Evolutionary conservation across 2,329 filamentous ascomycete species (phyloP).

Genomic region (Clarireedia homoeocarpa): DNA sequence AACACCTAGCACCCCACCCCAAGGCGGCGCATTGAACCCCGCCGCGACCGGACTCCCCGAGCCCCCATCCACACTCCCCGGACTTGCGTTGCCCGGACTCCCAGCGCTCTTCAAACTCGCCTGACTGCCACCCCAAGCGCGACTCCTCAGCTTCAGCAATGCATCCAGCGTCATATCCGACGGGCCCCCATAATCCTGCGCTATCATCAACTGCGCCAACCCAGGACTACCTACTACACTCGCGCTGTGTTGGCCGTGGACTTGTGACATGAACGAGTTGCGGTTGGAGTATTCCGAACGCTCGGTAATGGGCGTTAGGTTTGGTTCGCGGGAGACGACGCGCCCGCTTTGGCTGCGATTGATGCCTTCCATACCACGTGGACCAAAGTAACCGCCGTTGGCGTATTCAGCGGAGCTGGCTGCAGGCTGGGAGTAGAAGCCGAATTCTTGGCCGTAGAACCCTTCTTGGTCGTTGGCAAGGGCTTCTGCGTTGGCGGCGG

Average conservation of each 20-base stretch:
- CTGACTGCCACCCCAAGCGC: constrained; percentile 76
- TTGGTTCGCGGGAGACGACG: constrained; percentile 73
- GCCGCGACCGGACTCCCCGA: constrained; percentile 19
- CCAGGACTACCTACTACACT: constrained; percentile 57
- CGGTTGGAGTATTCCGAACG: constrained; percentile 92
- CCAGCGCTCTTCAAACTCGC: constrained; percentile 53
- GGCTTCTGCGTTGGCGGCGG: constrained; percentile 88
- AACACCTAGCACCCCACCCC: constrained; percentile 3
- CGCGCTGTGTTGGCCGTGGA: constrained; percentile 24
- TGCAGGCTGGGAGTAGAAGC: constrained; percentile 70
- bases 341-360: constrained; percentile 63
- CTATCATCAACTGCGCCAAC: constrained; percentile 62
- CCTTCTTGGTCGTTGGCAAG: constrained; percentile 88
- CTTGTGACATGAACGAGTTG: constrained; percentile 65
- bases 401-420: constrained; percentile 43
- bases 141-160: constrained; percentile 60
- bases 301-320: constrained; percentile 92
- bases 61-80: constrained; percentile 17
- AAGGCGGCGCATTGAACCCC: too few relatives aligned
- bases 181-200: constrained; percentile 42
- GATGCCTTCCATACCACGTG: constrained; percentile 55
- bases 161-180: constrained; percentile 64
- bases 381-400: constrained; percentile 85
- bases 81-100: constrained; percentile 32
- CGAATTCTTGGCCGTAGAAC: constrained; percentile 94